phyloP scores from a whole-genome alignment of 2,329 filamentous ascomycete species.

The Stemphylium beticola region DNA sequence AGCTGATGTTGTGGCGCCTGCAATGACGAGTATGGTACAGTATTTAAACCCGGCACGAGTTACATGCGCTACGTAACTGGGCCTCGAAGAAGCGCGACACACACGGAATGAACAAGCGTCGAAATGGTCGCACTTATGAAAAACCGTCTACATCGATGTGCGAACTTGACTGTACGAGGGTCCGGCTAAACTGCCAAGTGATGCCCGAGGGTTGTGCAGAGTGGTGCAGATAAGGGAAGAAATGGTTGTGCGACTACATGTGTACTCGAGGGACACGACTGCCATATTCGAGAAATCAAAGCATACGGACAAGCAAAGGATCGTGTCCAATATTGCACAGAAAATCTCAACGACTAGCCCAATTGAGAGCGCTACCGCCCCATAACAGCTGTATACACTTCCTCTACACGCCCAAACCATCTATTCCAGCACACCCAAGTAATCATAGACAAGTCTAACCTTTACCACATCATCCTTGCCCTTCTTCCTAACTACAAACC shows the following conservation, averaged over 20 bases:
- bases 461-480: conserved; percentile 36
- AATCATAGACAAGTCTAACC: conserved; percentile 46
- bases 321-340: not conserved
- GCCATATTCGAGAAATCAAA: not conserved
- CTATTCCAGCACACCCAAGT: conserved; percentile 30
- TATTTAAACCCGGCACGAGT: conserved; percentile 10
- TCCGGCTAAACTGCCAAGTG: not conserved
- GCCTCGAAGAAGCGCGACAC: not conserved
- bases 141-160: not conserved
- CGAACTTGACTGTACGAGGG: not conserved
- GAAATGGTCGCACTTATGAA: not conserved
- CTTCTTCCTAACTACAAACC: conserved; percentile 43
- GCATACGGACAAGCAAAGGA: not conserved
- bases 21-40: conserved; percentile 9
- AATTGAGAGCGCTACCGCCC: too few species aligned
- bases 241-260: conserved; percentile 1
- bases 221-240: conserved; percentile 3
- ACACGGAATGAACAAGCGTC: not conserved
- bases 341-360: not conserved
- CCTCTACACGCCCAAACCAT: not conserved
- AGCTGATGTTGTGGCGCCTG: conserved; percentile 8
- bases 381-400: not conserved
- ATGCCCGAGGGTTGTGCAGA: not conserved
- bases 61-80: not conserved
- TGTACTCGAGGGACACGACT: conserved; percentile 6